Conservation (phyloP, 2,329 filamentous ascomycete genomes). For the Trichophyton verrucosum region DNA sequence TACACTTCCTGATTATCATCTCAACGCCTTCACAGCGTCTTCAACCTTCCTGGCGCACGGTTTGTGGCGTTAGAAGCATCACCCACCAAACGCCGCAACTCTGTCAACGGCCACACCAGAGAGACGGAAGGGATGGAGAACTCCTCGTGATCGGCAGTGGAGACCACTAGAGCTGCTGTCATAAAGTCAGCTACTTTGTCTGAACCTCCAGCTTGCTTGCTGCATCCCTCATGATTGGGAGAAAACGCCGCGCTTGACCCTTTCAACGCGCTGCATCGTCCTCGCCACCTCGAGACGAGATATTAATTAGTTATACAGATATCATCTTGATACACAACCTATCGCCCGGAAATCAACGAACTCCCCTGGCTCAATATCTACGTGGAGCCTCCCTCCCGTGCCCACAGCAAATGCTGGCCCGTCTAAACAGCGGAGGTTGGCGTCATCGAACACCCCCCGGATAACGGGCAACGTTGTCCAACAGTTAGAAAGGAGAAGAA, state of each 20-base stretch:
- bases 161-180: not conserved
- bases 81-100: not conserved
- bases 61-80: not conserved
- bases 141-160: not conserved
- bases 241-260: not conserved
- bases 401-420: slow-evolving; percentile 23
- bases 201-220: not conserved
- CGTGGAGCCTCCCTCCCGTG: slow-evolving; percentile 18
- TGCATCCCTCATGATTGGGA: not conserved
- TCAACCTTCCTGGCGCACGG: not conserved
- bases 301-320: not conserved
- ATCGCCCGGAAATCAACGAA: not conserved
- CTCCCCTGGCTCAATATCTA: slow-evolving; percentile 4
- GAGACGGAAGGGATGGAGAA: not conserved
- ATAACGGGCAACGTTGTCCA: not conserved
- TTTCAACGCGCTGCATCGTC: not conserved
- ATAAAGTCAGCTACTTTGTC: not conserved
- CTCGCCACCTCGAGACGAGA: not conserved
- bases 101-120: not conserved
- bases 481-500: not conserved
- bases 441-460: slow-evolving; percentile 15
- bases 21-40: not conserved
- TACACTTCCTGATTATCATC: not conserved
- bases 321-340: not conserved
- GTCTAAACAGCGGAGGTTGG: slow-evolving; percentile 24